Evolutionary conservation across 345 rosid species (phyloP).

Genomic region (Raphanus sativus): DNA sequence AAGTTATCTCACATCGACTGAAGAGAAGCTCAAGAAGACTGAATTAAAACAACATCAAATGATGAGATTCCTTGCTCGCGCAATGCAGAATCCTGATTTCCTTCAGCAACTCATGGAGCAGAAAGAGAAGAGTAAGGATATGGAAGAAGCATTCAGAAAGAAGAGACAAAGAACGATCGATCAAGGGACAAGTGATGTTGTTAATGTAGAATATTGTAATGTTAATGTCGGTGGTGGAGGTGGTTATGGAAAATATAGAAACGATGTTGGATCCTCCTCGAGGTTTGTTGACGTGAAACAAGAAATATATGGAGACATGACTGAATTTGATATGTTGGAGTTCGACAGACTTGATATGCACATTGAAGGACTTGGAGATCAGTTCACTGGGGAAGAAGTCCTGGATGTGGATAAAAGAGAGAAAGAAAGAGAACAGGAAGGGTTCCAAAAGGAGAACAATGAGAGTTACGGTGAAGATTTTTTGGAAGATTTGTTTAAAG

Average conservation of each 20-base stretch:
- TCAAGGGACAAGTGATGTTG: slow-evolving; percentile 42
- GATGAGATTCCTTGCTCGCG: slow-evolving; percentile 75
- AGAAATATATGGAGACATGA: slow-evolving; percentile 42
- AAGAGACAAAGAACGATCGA: slow-evolving; percentile 57
- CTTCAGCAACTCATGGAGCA: slow-evolving; percentile 53
- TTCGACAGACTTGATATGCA: slow-evolving; percentile 49
- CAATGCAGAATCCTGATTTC: slow-evolving; percentile 64
- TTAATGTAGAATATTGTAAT: slow-evolving; percentile 25
- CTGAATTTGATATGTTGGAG: slow-evolving; percentile 46
- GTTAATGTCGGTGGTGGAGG: background rate
- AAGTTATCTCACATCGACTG: slow-evolving; percentile 48
- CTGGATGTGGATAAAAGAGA: slow-evolving; percentile 27
- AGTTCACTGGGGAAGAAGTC: slow-evolving; percentile 25
- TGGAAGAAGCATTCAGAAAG: slow-evolving; percentile 52
- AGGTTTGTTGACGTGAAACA: slow-evolving; percentile 41
- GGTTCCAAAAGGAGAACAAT: slow-evolving; percentile 18
- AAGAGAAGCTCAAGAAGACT: slow-evolving; percentile 52
- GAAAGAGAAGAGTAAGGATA: slow-evolving; percentile 50
- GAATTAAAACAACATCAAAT: slow-evolving; percentile 68
- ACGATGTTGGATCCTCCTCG: slow-evolving; percentile 6
- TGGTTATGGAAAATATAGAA: slow-evolving; percentile 14
- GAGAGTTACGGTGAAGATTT: slow-evolving; percentile 43
- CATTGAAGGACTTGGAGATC: slow-evolving; percentile 48
- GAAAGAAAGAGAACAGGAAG: slow-evolving; percentile 24
- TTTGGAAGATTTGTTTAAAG: slow-evolving; percentile 64